Conservation (phyloP, 2,329 filamentous ascomycete species). For the Cercospora sp. region DNA sequence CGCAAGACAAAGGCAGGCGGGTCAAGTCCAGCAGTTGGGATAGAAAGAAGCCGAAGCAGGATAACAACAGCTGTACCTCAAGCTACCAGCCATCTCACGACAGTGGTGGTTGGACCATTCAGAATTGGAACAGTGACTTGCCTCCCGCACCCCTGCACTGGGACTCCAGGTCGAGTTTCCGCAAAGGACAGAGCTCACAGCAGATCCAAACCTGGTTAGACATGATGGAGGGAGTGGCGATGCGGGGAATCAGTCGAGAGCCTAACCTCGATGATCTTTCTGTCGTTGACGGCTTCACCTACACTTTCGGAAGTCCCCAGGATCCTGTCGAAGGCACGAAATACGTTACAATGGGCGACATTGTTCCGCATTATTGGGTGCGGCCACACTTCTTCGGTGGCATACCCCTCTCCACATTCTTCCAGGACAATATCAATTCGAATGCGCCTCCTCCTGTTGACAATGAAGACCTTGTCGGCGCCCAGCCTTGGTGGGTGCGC, state of each 20-base stretch:
- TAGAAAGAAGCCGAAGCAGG: not conserved
- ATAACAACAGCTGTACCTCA: not conserved
- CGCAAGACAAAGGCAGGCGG: not conserved
- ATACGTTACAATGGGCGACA: constrained; percentile 25
- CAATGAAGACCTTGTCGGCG: constrained; percentile 29
- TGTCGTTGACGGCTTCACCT: constrained; percentile 23
- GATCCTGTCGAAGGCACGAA: constrained; percentile 8
- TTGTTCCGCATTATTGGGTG: constrained; percentile 39
- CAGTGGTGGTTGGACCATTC: constrained; percentile 17
- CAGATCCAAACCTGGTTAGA: constrained; percentile 35
- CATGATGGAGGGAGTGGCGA: constrained; percentile 7
- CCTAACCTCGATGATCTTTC: constrained; percentile 15
- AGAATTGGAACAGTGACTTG: constrained; percentile 50
- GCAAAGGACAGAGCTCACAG: constrained; percentile 26
- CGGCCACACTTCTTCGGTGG: constrained; percentile 24
- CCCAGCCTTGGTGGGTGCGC: constrained; percentile 39
- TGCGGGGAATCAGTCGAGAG: constrained; percentile 7
- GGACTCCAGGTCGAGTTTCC: constrained; percentile 40
- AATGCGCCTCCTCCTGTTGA: constrained; percentile 30
- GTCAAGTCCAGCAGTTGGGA: not conserved
- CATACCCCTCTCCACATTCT: constrained; percentile 32
- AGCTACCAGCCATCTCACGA: not conserved
- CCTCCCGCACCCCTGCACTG: constrained; percentile 51
- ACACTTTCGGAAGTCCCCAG: constrained; percentile 18
- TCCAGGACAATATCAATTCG: constrained; percentile 30